Evolutionary conservation across 352 stramenopile genomes (phyloP).

Genomic region (Proteromonas lacertae): DNA sequence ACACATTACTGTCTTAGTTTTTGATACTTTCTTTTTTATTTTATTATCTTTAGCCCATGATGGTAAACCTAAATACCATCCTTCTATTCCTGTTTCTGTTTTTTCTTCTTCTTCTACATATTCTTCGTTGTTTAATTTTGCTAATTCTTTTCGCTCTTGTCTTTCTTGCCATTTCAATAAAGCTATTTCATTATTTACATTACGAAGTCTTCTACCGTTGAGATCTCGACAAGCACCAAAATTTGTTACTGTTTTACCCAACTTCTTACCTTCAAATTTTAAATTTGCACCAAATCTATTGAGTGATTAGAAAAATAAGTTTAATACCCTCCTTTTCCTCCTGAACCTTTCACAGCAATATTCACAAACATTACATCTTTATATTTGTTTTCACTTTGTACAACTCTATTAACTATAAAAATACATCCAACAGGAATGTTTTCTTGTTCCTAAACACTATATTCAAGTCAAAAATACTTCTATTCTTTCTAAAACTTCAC

Average conservation of each 20-base stretch:
- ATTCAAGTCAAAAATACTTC: too few species aligned
- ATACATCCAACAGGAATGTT: too few species aligned
- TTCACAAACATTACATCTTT: too few species aligned
- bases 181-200: conserved; percentile 37
- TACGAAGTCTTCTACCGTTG: conserved; percentile 28
- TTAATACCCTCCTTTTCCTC: conserved; percentile 2
- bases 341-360: too few species aligned
- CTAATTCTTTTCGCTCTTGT: conserved; percentile 1
- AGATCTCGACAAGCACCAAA: conserved; percentile 56
- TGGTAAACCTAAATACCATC: conserved; percentile 1
- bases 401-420: too few species aligned
- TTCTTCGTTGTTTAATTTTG: background rate
- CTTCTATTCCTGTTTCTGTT: conserved; percentile 1
- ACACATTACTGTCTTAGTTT: conserved; percentile 2
- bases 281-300: background rate
- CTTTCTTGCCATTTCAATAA: conserved; percentile 1
- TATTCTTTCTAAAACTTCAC: too few species aligned
- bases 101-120: background rate
- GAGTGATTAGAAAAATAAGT: background rate
- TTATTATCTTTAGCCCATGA: background rate
- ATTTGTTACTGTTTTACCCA: conserved; percentile 23
- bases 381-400: too few species aligned
- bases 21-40: background rate
- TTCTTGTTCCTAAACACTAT: too few species aligned
- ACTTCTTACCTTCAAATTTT: conserved; percentile 14